Evolutionary conservation across 192 early-diverging fungal species (phyloP).

Genomic region (Mortierella alpina): DNA sequence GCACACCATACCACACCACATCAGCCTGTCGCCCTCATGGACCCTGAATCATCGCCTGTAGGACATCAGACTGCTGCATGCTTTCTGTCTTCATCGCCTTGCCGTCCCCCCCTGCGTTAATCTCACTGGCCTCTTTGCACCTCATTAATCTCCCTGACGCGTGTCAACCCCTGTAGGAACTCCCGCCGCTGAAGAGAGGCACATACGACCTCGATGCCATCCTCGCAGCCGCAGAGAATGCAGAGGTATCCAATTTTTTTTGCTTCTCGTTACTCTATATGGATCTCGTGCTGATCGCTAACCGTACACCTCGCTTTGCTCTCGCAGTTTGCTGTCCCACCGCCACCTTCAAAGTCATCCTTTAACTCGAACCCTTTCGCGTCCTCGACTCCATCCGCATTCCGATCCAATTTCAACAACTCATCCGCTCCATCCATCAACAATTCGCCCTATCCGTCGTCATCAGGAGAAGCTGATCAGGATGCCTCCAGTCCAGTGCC

Average conservation of each 20-base stretch:
- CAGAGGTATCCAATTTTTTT: slow-evolving; percentile 13
- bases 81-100: neutral
- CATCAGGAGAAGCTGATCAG: slow-evolving; percentile 3
- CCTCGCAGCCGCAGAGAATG: slow-evolving; percentile 38
- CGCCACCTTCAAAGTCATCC: slow-evolving; percentile 34
- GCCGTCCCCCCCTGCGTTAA: neutral
- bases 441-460: slow-evolving; percentile 26
- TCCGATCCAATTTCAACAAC: slow-evolving; percentile 31
- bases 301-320: neutral
- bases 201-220: slow-evolving; percentile 52
- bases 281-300: neutral
- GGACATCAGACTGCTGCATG: neutral
- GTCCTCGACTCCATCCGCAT: slow-evolving; percentile 36
- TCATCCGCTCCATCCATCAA: slow-evolving; percentile 26
- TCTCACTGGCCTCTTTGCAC: neutral
- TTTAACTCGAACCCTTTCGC: slow-evolving; percentile 47
- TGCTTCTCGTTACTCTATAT: neutral
- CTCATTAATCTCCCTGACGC: neutral
- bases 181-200: slow-evolving; percentile 47
- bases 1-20: neutral
- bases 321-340: slow-evolving; percentile 44
- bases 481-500: neutral
- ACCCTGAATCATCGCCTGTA: slow-evolving; percentile 52
- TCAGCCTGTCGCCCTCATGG: slow-evolving; percentile 12
- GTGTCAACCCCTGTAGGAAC: slow-evolving; percentile 27